phyloP scores from a whole-genome alignment of 208 protist genomes.

The Crithidia expoeki region DNA sequence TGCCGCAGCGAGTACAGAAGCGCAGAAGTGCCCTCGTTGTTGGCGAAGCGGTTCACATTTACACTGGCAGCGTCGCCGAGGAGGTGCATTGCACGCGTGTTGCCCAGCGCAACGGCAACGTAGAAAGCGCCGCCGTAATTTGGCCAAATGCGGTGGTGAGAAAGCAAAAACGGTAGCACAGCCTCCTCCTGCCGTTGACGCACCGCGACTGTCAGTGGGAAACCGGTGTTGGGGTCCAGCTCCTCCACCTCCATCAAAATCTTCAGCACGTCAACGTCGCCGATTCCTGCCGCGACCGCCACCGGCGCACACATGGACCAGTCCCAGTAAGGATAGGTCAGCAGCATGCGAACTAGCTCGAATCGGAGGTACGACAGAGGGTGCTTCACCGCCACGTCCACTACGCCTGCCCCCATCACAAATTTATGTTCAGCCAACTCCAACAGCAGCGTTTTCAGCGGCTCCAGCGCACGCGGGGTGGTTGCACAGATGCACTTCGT shows the following conservation, averaged over 20 bases:
- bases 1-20: constrained; percentile 43
- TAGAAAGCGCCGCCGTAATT: constrained; percentile 50
- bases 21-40: constrained; percentile 38
- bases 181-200: constrained; percentile 25
- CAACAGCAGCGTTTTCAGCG: constrained; percentile 2
- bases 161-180: constrained; percentile 29
- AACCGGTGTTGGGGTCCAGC: constrained; percentile 52
- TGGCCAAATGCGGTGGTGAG: constrained; percentile 32
- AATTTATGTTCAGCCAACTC: constrained; percentile 2
- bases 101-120: constrained; percentile 33
- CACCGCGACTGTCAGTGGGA: constrained; percentile 45
- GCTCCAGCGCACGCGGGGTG: constrained; percentile 19
- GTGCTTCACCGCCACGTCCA: constrained; percentile 52
- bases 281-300: constrained; percentile 40
- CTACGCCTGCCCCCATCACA: constrained; percentile 27
- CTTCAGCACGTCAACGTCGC: constrained; percentile 33
- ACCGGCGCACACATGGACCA: constrained; percentile 52
- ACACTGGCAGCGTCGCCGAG: constrained; percentile 25
- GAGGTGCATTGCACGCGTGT: constrained; percentile 27
- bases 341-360: constrained; percentile 32
- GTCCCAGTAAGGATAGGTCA: constrained; percentile 31
- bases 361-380: constrained; percentile 29
- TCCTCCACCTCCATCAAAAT: constrained; percentile 34
- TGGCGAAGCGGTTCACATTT: constrained; percentile 46
- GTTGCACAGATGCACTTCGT: constrained; percentile 19